Evolutionary conservation across 2,329 filamentous ascomycete genomes (phyloP).

Genomic region (Macrophomina phaseolina): DNA sequence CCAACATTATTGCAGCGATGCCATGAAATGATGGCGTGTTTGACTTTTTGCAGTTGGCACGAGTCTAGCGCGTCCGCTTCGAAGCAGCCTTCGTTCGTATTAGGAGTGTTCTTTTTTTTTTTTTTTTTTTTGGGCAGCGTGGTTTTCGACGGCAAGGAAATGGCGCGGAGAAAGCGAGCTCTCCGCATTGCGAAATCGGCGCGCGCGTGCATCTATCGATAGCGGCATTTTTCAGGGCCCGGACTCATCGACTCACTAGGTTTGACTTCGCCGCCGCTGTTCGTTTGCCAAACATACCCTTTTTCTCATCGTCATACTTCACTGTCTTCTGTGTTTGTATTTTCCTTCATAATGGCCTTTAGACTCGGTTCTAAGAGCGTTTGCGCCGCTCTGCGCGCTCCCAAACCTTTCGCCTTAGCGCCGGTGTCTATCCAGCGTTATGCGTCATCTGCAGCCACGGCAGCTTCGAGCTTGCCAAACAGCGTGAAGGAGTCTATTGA

Average conservation of each 20-base stretch:
- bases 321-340: neutral
- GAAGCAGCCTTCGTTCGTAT: too few relatives aligned
- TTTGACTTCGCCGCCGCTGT: neutral
- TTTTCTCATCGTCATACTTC: neutral
- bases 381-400: slow-evolving; percentile 33
- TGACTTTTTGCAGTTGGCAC: too few relatives aligned
- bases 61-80: too few relatives aligned
- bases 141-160: neutral
- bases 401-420: slow-evolving; percentile 10
- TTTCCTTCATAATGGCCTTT: slow-evolving; percentile 24
- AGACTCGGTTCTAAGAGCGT: slow-evolving; percentile 20
- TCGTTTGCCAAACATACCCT: neutral
- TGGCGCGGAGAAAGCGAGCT: slow-evolving; percentile 4
- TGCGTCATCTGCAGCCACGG: slow-evolving; percentile 45
- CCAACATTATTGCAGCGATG: too few relatives aligned
- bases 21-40: too few relatives aligned
- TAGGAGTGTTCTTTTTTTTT: too few relatives aligned
- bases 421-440: slow-evolving; percentile 33
- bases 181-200: slow-evolving; percentile 20
- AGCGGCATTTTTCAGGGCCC: slow-evolving; percentile 17
- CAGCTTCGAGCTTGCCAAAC: slow-evolving; percentile 49
- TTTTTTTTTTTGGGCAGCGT: too few relatives aligned
- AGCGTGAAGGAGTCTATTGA: slow-evolving; percentile 50
- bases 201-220: slow-evolving; percentile 16
- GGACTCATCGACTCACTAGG: neutral